Evolutionary conservation across 495 filamentous ascomycete genomes (phyloP).

Genomic region (Penicillium maclennaniae): DNA sequence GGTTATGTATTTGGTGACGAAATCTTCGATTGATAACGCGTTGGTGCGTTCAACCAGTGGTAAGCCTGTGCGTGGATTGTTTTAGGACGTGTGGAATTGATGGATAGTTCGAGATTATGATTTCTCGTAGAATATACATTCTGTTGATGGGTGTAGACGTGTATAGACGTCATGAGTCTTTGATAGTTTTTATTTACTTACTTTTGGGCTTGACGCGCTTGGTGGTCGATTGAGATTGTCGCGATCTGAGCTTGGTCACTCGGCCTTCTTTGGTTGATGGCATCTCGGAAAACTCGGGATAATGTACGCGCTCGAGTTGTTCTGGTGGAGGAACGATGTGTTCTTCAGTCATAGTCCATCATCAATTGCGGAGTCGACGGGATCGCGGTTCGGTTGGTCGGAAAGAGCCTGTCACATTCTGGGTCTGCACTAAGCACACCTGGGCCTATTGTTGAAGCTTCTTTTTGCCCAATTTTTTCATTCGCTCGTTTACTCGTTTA

Average conservation of each 20-base stretch:
- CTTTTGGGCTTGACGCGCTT: slow-evolving; percentile 18
- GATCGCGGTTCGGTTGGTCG: slow-evolving; percentile 9
- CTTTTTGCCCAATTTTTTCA: not conserved
- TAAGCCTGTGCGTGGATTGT: slow-evolving; percentile 7
- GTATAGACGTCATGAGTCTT: not conserved
- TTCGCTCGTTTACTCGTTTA: not conserved
- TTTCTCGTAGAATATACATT: not conserved
- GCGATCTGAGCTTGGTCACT: slow-evolving; percentile 20
- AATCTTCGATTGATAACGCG: slow-evolving; percentile 30
- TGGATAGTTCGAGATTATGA: not conserved
- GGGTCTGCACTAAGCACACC: not conserved
- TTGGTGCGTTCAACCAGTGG: slow-evolving; percentile 46
- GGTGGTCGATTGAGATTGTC: not conserved
- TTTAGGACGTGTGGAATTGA: slow-evolving; percentile 3
- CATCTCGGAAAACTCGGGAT: slow-evolving; percentile 12
- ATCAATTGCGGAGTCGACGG: slow-evolving; percentile 7
- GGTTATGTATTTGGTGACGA: slow-evolving; percentile 31
- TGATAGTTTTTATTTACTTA: slow-evolving; percentile 5
- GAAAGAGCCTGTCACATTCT: not conserved
- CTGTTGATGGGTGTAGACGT: not conserved
- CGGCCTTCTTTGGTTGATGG: slow-evolving; percentile 23
- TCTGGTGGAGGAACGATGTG: not conserved
- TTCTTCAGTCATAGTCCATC: not conserved
- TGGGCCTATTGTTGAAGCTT: no score
- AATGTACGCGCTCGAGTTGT: not conserved